Evolutionary conservation across 441 rosid genomes (phyloP).

Genomic region (Flueggea neowawraea): DNA sequence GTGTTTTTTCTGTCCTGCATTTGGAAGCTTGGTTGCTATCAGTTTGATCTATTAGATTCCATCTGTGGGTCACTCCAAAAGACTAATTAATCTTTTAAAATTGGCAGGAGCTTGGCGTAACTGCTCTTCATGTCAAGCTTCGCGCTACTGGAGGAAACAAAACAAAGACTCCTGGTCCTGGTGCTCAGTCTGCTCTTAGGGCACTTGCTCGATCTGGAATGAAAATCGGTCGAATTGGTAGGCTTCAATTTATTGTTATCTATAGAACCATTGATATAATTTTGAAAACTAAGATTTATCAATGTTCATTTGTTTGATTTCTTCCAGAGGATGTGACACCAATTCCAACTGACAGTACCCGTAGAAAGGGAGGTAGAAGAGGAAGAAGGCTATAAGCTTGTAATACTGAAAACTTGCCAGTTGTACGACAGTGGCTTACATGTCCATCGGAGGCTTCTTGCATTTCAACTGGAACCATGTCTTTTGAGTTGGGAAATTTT

Average conservation of each 20-base stretch:
- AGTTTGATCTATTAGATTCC: not conserved
- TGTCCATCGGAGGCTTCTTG: not conserved
- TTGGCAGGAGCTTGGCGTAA: conserved; percentile 77
- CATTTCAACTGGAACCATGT: not conserved
- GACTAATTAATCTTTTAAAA: not conserved
- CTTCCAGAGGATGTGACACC: conserved; percentile 59
- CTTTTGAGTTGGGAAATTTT: conserved; percentile 5
- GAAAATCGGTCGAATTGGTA: conserved; percentile 91
- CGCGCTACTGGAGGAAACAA: conserved; percentile 94
- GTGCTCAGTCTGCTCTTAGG: conserved; percentile 85
- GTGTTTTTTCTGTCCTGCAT: conserved; percentile 19
- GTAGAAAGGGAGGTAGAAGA: conserved; percentile 56
- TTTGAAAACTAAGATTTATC: no score
- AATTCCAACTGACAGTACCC: conserved; percentile 50
- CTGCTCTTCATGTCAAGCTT: conserved; percentile 89
- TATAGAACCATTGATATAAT: conserved; percentile 16
- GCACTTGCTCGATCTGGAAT: conserved; percentile 92
- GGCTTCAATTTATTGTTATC: conserved; percentile 21
- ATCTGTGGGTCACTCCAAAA: not conserved
- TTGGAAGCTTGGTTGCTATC: not conserved
- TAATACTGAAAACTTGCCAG: not conserved
- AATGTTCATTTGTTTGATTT: no score
- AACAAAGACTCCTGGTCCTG: conserved; percentile 91
- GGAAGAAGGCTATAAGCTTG: conserved; percentile 50
- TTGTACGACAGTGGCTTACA: conserved; percentile 1